Evolutionary conservation across 139 green algal species (phyloP).

Genomic region (Pycnococcus provasolii): DNA sequence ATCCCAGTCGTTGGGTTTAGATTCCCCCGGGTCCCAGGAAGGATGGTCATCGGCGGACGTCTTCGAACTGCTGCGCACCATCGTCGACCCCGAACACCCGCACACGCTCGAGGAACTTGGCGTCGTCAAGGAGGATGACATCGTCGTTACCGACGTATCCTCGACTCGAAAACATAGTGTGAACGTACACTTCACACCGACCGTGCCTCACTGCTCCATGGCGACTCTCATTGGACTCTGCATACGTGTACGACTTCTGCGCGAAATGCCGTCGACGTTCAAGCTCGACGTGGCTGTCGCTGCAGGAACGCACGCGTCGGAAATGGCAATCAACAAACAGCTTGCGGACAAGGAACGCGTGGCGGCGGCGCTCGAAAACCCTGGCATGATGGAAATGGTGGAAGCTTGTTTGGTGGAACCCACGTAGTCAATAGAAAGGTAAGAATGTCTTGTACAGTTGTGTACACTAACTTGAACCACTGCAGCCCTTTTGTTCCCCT

Average conservation of each 20-base stretch:
- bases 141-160: slow-evolving; percentile 28
- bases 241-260: slow-evolving; percentile 82
- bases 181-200: slow-evolving; percentile 35
- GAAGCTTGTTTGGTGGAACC: slow-evolving; percentile 53
- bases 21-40: no score
- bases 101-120: slow-evolving; percentile 91
- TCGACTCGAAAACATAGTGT: slow-evolving; percentile 17
- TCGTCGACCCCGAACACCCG: slow-evolving; percentile 93
- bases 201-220: slow-evolving; percentile 90
- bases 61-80: slow-evolving; percentile 53
- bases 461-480: no score
- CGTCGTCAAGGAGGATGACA: slow-evolving; percentile 33
- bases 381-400: slow-evolving; percentile 82
- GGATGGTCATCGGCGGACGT: slow-evolving; percentile 15
- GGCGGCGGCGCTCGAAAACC: slow-evolving; percentile 92
- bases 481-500: no score
- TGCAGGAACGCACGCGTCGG: not conserved
- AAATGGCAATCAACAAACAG: slow-evolving; percentile 91
- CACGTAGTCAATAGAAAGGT: no score
- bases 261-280: slow-evolving; percentile 70
- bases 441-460: no score
- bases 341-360: slow-evolving; percentile 96
- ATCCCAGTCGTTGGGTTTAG: no score
- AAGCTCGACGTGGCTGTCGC: slow-evolving; percentile 43
- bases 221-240: slow-evolving; percentile 95